These are phyloP conservation scores for Yamadazyma phyllophila DNA, from an alignment of 805 yeast species.

Conservation along the genomic window DNA sequence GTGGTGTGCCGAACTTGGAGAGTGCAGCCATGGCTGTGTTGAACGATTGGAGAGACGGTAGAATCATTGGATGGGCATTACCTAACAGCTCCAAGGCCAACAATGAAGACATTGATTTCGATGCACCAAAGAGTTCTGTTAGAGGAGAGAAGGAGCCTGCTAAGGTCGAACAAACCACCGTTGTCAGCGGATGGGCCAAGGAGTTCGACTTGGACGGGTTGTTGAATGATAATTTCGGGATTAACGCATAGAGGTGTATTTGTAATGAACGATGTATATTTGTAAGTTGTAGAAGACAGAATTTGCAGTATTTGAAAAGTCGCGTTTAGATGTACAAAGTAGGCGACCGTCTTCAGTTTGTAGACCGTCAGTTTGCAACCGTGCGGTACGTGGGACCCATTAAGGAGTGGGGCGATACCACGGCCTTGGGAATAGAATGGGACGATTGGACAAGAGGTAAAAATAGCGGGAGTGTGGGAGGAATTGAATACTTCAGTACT, in stretches of 20 bases:
- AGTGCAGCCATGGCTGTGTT: constrained; percentile 81
- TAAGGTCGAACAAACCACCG: constrained; percentile 63
- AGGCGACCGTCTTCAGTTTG: constrained; percentile 21
- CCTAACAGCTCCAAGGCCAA: constrained; percentile 57
- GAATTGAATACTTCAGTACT: constrained; percentile 51
- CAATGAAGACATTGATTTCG: constrained; percentile 23
- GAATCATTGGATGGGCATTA: constrained; percentile 84
- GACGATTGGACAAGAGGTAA: constrained; percentile 69
- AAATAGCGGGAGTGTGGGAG: constrained; percentile 61
- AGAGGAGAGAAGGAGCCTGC: constrained; percentile 46
- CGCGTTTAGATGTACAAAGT: constrained; percentile 1
- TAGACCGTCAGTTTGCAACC: constrained; percentile 56
- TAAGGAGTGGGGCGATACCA: constrained; percentile 53
- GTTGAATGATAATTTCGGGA: constrained; percentile 48
- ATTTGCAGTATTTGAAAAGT: background rate
- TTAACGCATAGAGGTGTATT: background rate
- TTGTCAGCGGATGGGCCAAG: constrained; percentile 88
- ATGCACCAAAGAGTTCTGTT: constrained; percentile 38
- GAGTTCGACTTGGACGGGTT: constrained; percentile 91
- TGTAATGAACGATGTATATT: constrained; percentile 2
- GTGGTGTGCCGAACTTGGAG: constrained; percentile 88
- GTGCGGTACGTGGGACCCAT: constrained; percentile 60
- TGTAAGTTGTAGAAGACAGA: background rate
- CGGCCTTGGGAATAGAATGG: constrained; percentile 85
- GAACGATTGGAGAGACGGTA: constrained; percentile 97